Evolutionary conservation across 2,329 filamentous ascomycete genomes (phyloP).

Genomic region (Talaromyces sp.): DNA sequence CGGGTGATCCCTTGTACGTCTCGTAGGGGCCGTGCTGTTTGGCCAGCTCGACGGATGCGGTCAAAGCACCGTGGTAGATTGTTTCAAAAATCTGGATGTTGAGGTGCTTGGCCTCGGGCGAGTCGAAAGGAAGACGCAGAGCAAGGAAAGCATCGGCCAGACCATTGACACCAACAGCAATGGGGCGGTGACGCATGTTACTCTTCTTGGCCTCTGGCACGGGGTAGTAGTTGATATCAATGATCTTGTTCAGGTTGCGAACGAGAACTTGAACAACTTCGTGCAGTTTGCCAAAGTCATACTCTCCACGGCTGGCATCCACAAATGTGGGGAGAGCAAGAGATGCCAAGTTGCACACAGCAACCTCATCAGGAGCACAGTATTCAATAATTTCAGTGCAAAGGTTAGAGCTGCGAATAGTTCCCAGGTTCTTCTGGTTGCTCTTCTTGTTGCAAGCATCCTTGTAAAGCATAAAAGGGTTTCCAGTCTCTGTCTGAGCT

Average conservation of each 20-base stretch:
- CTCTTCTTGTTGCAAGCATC: conserved; percentile 97
- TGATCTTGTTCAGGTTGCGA: conserved; percentile 95
- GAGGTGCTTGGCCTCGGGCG: conserved; percentile 82
- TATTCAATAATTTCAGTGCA: conserved; percentile 99
- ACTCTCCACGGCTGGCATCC: conserved; percentile 75
- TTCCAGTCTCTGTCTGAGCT: conserved; percentile 97
- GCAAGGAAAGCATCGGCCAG: conserved; percentile 97
- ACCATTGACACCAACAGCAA: conserved; percentile 95
- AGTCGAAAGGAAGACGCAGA: conserved; percentile 94
- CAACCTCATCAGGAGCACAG: conserved; percentile 93
- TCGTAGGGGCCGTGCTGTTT: conserved; percentile 78
- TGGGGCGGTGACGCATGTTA: conserved; percentile 94
- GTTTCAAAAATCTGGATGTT: conserved; percentile 99
- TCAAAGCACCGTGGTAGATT: conserved; percentile 93
- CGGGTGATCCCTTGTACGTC: conserved; percentile 87
- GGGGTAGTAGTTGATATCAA: conserved; percentile 98
- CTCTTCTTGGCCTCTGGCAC: conserved; percentile 88
- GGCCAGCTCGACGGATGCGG: conserved; percentile 80
- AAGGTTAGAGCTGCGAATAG: conserved; percentile 96
- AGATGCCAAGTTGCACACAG: conserved; percentile 96
- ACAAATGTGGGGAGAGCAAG: conserved; percentile 87
- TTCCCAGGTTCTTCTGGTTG: conserved; percentile 99
- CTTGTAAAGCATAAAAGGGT: conserved; percentile 99
- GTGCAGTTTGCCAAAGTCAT: conserved; percentile 96
- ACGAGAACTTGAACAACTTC: conserved; percentile 89